These are phyloP conservation scores for Peniophora sp. DNA, from an alignment of 1,284 basidiomycete genomes.

Conservation along the genomic window DNA sequence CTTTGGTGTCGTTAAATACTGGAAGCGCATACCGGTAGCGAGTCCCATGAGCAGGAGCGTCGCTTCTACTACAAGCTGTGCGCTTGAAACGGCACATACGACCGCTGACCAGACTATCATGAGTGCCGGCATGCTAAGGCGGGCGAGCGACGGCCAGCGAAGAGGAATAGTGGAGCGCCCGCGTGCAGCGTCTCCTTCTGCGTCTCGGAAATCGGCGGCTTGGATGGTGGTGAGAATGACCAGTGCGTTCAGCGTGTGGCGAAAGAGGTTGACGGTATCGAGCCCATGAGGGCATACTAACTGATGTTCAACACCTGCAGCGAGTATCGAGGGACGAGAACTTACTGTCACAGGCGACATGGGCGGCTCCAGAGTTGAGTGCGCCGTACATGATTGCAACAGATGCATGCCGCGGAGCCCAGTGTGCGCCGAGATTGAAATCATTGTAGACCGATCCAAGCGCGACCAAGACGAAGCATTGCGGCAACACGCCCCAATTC, in stretches of 20 bases:
- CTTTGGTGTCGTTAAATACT: conserved; percentile 4
- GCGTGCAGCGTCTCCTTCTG: conserved; percentile 14
- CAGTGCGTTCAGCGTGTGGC: neutral
- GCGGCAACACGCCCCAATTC: conserved; percentile 20
- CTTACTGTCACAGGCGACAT: conserved; percentile 22
- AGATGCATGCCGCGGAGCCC: conserved; percentile 25
- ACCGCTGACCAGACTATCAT: conserved; percentile 14
- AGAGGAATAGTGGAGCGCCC: conserved; percentile 19
- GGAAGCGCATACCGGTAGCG: conserved; percentile 14
- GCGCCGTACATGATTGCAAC: conserved; percentile 29
- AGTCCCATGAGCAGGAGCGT: conserved; percentile 7
- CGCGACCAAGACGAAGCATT: conserved; percentile 24
- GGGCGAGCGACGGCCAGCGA: conserved; percentile 12
- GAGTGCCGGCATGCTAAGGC: conserved; percentile 10
- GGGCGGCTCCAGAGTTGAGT: conserved; percentile 29
- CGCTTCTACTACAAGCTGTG: neutral
- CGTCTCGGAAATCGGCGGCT: conserved; percentile 19
- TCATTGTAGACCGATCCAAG: conserved; percentile 29
- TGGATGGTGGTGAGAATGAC: conserved; percentile 19
- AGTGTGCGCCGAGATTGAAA: conserved; percentile 21
- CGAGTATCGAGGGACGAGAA: neutral
- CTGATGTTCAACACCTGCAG: neutral
- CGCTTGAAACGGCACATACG: conserved; percentile 10
- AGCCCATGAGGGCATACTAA: neutral
- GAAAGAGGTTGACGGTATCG: neutral